These are phyloP conservation scores for Chenopodium suecicum DNA, from an alignment of 148 eudicot species.

Conservation along the genomic window DNA sequence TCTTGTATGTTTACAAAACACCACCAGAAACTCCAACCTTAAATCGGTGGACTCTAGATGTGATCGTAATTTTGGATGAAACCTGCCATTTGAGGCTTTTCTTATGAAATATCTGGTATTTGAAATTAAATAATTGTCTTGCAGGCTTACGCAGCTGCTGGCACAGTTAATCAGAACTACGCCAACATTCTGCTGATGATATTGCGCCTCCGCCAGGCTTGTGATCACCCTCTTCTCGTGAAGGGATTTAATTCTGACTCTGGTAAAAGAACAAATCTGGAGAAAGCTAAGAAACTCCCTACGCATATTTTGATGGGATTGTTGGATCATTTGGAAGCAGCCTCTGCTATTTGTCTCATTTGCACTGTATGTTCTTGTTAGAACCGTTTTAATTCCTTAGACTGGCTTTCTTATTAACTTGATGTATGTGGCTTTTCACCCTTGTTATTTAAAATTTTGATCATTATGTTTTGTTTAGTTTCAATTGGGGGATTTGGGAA, in stretches of 20 bases:
- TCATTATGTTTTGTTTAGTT: no score
- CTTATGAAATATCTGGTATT: neutral
- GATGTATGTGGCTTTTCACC: no score
- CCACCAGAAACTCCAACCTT: neutral
- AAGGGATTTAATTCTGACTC: slow-evolving; percentile 58
- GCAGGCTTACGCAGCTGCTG: slow-evolving; percentile 97
- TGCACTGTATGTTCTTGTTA: slow-evolving; percentile 62
- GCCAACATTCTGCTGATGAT: slow-evolving; percentile 95
- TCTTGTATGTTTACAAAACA: neutral
- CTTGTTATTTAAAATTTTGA: no score
- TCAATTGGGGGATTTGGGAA: no score
- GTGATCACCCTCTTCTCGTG: slow-evolving; percentile 98
- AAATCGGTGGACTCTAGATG: neutral
- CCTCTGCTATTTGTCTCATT: slow-evolving; percentile 54
- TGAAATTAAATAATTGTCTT: slow-evolving; percentile 23
- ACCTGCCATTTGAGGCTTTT: neutral
- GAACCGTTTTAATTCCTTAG: slow-evolving; percentile 11
- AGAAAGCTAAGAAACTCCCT: slow-evolving; percentile 67
- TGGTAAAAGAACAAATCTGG: slow-evolving; percentile 47
- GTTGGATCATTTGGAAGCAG: slow-evolving; percentile 54
- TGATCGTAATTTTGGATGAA: neutral
- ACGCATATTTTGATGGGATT: slow-evolving; percentile 46
- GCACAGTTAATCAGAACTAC: slow-evolving; percentile 88
- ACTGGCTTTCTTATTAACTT: neutral
- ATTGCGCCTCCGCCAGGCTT: slow-evolving; percentile 96